Percentiles rank a stretch among this genome's conserved stretches.
Evolutionary conservation across 1,139 yeast species (phyloP).

Genomic region (Pichia sp.): DNA sequence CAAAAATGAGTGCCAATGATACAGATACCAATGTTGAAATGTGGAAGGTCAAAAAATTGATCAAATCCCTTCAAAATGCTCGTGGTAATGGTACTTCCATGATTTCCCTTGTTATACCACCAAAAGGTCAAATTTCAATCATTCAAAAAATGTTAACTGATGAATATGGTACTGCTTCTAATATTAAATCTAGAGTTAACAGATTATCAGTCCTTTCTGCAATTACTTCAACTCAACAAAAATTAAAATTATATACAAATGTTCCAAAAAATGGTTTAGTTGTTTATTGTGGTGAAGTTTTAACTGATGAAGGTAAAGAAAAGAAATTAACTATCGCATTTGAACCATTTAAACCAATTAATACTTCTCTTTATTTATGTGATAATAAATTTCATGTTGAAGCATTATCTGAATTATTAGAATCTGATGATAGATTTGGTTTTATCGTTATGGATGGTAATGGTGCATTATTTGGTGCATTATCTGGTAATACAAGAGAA

Average conservation of each 20-base stretch:
- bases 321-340: conserved; percentile 91
- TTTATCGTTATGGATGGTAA: conserved; percentile 99
- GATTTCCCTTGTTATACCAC: conserved; percentile 94
- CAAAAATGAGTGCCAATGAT: conserved; percentile 38
- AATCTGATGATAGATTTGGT: conserved; percentile 93
- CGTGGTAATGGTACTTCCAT: conserved; percentile 98
- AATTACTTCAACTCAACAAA: conserved; percentile 95
- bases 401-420: conserved; percentile 87
- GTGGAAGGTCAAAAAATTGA: conserved; percentile 96
- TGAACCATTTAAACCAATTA: conserved; percentile 97
- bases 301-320: conserved; percentile 96
- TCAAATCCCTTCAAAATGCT: conserved; percentile 79
- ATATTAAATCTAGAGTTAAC: conserved; percentile 94
- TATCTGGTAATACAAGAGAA: conserved; percentile 94
- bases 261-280: conserved; percentile 95
- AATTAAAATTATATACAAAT: conserved; percentile 78
- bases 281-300: conserved; percentile 95
- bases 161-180: conserved; percentile 98
- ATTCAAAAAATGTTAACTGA: conserved; percentile 90
- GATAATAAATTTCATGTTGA: conserved; percentile 98
- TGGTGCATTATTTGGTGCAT: conserved; percentile 94
- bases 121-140: conserved; percentile 86
- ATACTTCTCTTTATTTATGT: conserved; percentile 90
- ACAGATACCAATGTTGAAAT: conserved; percentile 97
- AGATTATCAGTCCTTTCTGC: conserved; percentile 92